These are phyloP conservation scores for Lipomyces yamanashiensis DNA, from an alignment of 805 yeast genomes.

Conservation along the genomic window DNA sequence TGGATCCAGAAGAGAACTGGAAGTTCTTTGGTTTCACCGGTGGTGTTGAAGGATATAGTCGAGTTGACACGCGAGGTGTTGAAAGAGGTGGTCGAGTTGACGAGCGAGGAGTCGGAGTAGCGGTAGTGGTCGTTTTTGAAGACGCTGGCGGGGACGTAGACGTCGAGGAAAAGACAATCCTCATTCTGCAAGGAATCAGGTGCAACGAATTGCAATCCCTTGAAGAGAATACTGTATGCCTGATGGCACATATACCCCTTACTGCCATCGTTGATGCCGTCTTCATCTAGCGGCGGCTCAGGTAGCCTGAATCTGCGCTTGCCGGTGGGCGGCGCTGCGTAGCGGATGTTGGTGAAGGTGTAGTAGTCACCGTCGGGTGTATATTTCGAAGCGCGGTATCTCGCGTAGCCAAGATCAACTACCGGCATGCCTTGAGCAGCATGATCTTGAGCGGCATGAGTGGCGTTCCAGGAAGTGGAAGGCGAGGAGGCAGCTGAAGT, in stretches of 20 bases:
- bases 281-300: conserved; percentile 22
- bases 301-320: conserved; percentile 31
- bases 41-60: background rate
- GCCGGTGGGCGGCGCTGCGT: conserved; percentile 36
- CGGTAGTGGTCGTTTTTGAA: background rate
- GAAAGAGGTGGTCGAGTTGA: background rate
- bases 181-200: conserved; percentile 17
- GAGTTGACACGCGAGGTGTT: background rate
- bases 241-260: conserved; percentile 31
- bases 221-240: conserved; percentile 20
- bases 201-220: conserved; percentile 14
- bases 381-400: conserved; percentile 30
- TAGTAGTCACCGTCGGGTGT: conserved; percentile 19
- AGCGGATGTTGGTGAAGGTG: conserved; percentile 30
- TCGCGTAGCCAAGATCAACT: conserved; percentile 33
- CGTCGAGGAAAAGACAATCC: conserved; percentile 36
- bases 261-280: conserved; percentile 28
- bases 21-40: background rate
- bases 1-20: conserved; percentile 37
- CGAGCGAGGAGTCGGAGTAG: background rate
- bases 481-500: background rate
- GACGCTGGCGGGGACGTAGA: conserved; percentile 29
- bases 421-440: conserved; percentile 3
- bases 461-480: background rate
- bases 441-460: background rate